A percentile compares a stretch with the other conserved stretches of the same genome.
Conservation (phyloP, 2,329 filamentous ascomycete species). For the Trichothecium roseum region DNA sequence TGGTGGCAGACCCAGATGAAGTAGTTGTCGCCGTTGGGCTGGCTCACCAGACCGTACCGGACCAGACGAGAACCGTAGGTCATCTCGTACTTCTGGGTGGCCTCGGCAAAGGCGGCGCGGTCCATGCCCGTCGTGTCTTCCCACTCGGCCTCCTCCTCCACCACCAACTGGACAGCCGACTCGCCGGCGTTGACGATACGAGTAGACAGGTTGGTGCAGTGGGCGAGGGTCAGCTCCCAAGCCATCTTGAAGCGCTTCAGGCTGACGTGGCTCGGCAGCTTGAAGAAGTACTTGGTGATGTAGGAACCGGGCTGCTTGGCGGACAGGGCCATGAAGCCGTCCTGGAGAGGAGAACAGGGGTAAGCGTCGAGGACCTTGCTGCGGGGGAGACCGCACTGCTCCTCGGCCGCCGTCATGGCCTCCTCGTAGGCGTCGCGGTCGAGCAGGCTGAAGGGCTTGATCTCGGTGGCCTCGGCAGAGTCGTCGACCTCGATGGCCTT, state of each 20-base stretch:
- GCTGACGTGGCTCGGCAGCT: constrained; percentile 3
- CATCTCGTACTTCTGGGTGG: not conserved
- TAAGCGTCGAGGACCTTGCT: not conserved
- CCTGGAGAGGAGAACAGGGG: not conserved
- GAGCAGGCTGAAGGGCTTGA: not conserved
- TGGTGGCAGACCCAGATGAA: constrained; percentile 16
- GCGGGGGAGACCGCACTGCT: not conserved
- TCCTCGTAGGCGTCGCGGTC: not conserved
- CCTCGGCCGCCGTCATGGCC: not conserved
- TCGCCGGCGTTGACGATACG: constrained; percentile 6
- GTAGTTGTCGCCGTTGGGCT: constrained; percentile 1
- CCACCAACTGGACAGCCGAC: not conserved
- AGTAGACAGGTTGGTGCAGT: constrained; percentile 10
- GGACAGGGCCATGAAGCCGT: not conserved
- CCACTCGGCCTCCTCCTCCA: not conserved
- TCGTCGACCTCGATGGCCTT: not conserved
- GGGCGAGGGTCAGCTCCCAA: constrained; percentile 9
- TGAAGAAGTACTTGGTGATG: constrained; percentile 1
- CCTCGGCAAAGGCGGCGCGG: not conserved
- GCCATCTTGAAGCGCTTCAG: constrained; percentile 6
- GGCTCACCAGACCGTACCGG: not conserved
- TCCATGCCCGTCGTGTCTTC: not conserved
- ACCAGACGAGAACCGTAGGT: not conserved
- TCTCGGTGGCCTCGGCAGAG: not conserved
- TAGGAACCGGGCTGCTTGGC: constrained; percentile 1